Evolutionary conservation across 2,329 filamentous ascomycete genomes (phyloP), one percentile per base, ranked within the genome.

Genomic region (Fusarium sp.): DNA sequence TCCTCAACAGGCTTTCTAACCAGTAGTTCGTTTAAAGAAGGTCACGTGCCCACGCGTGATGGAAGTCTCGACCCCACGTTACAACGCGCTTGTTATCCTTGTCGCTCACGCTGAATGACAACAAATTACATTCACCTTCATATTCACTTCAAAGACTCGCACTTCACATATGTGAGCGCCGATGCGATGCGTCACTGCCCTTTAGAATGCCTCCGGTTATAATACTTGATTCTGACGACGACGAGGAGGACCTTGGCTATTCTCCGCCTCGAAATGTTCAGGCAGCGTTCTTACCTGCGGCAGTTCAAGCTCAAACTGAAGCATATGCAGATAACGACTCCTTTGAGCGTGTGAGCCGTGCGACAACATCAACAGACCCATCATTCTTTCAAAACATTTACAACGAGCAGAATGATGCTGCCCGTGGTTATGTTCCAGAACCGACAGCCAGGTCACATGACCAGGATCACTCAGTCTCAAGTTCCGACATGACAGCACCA

Each of bases 341-440:
- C 19, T 73, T 71, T 11, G 74, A 73, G 15, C 59, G 55, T 52
- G 62, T 62, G 67, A 76, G 75, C 56, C 68, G 71, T 54, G 70
- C 71, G 36, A 78, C 79, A 8, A 76, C 72, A 21, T 85, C 83
- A 17, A 86, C 84, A 2, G 82, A 86, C 57, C 77, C 80, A 2
- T 78, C 76, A 1, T 82, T 84, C 65, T 86, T 86, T 62, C 79
- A 80, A 45, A 77, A 75, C 48, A 70, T 86, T 11, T 85, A 83
- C 57, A 76, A 83, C 21, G 81, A 84, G 46, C 82, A 85, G 67
- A 77, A 78, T 38, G 74, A 76, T 32, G 76, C 77, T 21, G 71
- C 73, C 17, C 60, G 56, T 24, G 67, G 72, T 43, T 64, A 71
- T 43, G 57, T 59, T 20, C 57, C 65, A 50, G 65, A 59, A 20